Conservation (phyloP, 2,329 filamentous ascomycete species). For the Trichoderma citrinoviride region DNA sequence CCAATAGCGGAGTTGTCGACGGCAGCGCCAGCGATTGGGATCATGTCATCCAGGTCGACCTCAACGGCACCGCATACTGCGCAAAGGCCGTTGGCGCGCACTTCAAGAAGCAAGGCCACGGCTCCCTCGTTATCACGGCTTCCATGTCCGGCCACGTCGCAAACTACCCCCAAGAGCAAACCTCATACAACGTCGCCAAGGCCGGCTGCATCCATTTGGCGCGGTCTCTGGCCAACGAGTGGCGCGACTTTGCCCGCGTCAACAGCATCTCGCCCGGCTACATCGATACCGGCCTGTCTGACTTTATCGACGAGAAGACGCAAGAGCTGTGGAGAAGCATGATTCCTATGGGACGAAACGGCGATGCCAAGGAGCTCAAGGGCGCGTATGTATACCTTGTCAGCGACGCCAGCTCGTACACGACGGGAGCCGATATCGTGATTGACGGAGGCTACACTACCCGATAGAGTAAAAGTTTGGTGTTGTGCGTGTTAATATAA, state of each 20-base stretch:
- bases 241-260: conserved; percentile 64
- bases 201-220: conserved; percentile 52
- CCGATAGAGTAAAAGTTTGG: conserved; percentile 32
- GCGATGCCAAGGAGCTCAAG: conserved; percentile 67
- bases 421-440: conserved; percentile 67
- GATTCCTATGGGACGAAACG: conserved; percentile 71
- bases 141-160: conserved; percentile 70
- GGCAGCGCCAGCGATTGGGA: conserved; percentile 65
- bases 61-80: conserved; percentile 67
- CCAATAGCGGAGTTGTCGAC: conserved; percentile 66
- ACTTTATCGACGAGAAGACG: conserved; percentile 63
- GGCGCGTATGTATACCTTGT: conserved; percentile 76
- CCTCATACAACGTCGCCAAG: conserved; percentile 65
- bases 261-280: conserved; percentile 68
- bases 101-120: conserved; percentile 62
- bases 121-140: conserved; percentile 66
- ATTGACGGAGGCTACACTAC: conserved; percentile 68
- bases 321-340: conserved; percentile 72
- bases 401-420: conserved; percentile 72
- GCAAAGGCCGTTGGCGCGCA: conserved; percentile 62
- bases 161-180: conserved; percentile 67
- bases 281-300: conserved; percentile 65
- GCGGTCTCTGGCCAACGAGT: conserved; percentile 57
- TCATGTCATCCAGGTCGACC: conserved; percentile 60
- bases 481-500: background rate